These are phyloP conservation scores for Carex scoparia DNA, from an alignment of 176 grass and related monocot species.

Conservation along the genomic window DNA sequence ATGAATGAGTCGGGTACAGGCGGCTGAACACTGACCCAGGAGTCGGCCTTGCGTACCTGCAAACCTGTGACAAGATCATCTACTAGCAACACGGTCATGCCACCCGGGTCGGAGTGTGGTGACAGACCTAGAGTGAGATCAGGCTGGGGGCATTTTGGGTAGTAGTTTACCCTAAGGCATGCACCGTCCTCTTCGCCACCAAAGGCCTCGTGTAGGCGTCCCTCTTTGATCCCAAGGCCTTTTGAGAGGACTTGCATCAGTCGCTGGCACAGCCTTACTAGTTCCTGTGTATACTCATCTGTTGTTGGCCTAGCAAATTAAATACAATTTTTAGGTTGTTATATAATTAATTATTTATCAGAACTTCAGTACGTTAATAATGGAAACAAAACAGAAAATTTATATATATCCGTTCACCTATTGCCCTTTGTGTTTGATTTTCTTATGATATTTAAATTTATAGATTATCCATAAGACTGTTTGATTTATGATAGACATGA, in stretches of 20 bases:
- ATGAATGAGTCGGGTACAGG: conserved; percentile 59
- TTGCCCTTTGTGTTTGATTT: not conserved
- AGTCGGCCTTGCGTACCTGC: conserved; percentile 41
- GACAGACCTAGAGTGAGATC: conserved; percentile 73
- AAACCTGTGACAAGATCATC: conserved; percentile 64
- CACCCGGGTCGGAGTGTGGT: conserved; percentile 79
- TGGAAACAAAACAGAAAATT: too few species aligned
- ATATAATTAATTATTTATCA: not conserved
- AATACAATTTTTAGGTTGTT: not conserved
- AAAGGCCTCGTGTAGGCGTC: conserved; percentile 43
- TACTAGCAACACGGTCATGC: conserved; percentile 69
- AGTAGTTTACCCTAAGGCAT: conserved; percentile 71
- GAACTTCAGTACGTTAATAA: not conserved
- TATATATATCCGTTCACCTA: not conserved
- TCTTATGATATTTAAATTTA: not conserved
- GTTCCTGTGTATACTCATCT: conserved; percentile 53
- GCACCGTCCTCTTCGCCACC: conserved; percentile 47
- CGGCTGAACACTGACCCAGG: conserved; percentile 65
- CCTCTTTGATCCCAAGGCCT: conserved; percentile 46
- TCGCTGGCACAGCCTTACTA: conserved; percentile 37
- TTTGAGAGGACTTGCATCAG: conserved; percentile 47
- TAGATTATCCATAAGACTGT: not conserved
- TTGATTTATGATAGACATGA: not conserved
- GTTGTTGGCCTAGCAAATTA: conserved; percentile 42
- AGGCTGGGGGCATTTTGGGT: conserved; percentile 79